Evolutionary conservation across 257 asterid species (phyloP).

Genomic region (Nicotiana paniculata): DNA sequence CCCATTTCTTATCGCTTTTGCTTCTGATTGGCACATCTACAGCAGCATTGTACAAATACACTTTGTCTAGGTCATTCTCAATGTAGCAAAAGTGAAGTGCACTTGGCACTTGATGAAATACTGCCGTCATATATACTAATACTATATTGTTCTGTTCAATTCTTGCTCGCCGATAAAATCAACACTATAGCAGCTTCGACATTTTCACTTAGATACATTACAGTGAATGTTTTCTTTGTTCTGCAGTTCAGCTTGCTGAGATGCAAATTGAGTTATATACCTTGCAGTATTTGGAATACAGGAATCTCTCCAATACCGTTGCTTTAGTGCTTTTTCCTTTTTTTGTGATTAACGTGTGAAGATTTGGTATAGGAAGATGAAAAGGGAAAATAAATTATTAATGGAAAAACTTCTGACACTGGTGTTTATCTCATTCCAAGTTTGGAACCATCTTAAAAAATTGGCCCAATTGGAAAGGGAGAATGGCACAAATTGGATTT

Average conservation of each 20-base stretch:
- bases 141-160: neutral
- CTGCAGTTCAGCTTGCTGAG: neutral
- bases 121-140: slow-evolving; percentile 17
- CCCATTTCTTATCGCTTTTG: slow-evolving; percentile 6
- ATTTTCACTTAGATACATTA: neutral
- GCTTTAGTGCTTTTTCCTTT: neutral
- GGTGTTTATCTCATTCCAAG: neutral
- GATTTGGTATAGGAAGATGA: neutral
- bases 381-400: neutral
- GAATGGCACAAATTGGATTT: too few relatives aligned
- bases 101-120: slow-evolving; percentile 12
- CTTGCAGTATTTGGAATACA: neutral
- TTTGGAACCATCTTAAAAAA: neutral
- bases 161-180: neutral
- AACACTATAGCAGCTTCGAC: neutral
- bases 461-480: neutral
- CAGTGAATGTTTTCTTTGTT: neutral
- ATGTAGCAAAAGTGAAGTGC: slow-evolving; percentile 2
- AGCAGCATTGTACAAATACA: slow-evolving; percentile 6
- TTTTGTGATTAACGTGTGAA: neutral
- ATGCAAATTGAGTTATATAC: neutral
- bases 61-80: neutral
- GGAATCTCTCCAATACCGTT: neutral
- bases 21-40: neutral
- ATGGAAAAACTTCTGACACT: neutral